Evolutionary conservation across 2,329 filamentous ascomycete species (phyloP).

Genomic region (Cryoendolithus antarcticus): DNA sequence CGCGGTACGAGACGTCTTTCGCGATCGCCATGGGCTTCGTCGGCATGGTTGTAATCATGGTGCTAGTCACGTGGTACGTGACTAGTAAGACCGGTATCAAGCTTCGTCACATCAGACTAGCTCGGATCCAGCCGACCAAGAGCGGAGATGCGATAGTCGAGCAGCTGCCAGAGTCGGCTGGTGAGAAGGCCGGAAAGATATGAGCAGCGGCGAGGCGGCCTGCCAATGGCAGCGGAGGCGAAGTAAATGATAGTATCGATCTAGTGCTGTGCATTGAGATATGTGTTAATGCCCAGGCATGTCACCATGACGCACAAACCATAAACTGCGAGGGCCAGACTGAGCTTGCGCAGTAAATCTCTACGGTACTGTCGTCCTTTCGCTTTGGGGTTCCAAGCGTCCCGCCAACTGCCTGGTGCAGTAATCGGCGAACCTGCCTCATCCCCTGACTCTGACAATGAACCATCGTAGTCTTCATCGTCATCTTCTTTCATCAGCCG

Average conservation of each 20-base stretch:
- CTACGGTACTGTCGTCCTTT: slow-evolving; percentile 47
- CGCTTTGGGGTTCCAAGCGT: slow-evolving; percentile 22
- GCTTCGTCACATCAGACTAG: not conserved
- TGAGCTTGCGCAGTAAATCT: slow-evolving; percentile 54
- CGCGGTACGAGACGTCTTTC: no score
- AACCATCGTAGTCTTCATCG: slow-evolving; percentile 54
- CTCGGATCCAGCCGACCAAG: no score
- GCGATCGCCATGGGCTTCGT: slow-evolving; percentile 41
- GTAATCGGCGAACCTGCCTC: slow-evolving; percentile 32
- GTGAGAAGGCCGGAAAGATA: no score
- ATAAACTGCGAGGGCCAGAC: slow-evolving; percentile 68
- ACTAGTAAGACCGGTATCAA: not conserved
- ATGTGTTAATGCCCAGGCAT: slow-evolving; percentile 73
- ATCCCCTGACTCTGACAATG: slow-evolving; percentile 38
- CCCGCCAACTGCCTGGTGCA: slow-evolving; percentile 38
- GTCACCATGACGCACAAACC: slow-evolving; percentile 80
- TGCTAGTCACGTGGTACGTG: slow-evolving; percentile 4
- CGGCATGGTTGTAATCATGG: slow-evolving; percentile 1
- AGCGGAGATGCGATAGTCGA: no score
- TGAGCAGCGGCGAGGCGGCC: slow-evolving; percentile 5
- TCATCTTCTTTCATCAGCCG: slow-evolving; percentile 84
- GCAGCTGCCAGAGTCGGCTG: no score
- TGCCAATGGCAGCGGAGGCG: no score
- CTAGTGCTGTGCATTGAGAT: slow-evolving; percentile 58
- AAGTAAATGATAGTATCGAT: not conserved